These are phyloP conservation scores for Schizophyllum commune DNA, from an alignment of 1,284 basidiomycete species.

Conservation along the genomic window DNA sequence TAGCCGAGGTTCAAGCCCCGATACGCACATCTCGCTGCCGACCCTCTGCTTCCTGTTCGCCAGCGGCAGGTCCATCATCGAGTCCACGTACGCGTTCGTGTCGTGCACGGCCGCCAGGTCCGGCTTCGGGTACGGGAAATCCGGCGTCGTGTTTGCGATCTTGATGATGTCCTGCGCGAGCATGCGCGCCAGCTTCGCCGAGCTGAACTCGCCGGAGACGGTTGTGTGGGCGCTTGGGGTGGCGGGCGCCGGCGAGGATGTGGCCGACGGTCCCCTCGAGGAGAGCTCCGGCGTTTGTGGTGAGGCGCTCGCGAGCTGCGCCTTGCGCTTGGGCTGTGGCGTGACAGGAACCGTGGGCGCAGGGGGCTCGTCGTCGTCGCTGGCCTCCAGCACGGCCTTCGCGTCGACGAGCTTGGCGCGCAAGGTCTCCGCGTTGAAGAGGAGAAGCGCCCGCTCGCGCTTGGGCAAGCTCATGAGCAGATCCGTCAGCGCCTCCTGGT, in stretches of 20 bases:
- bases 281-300: constrained; percentile 68
- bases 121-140: constrained; percentile 60
- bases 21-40: constrained; percentile 66
- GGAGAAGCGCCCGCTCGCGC: constrained; percentile 81
- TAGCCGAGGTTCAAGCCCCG: constrained; percentile 2
- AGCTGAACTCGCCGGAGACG: constrained; percentile 31
- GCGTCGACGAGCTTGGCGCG: constrained; percentile 77
- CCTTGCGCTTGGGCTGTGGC: constrained; percentile 53
- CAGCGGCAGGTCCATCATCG: constrained; percentile 51
- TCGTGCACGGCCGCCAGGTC: constrained; percentile 62
- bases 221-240: constrained; percentile 26
- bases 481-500: constrained; percentile 61
- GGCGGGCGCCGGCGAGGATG: constrained; percentile 56
- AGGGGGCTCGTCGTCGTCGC: constrained; percentile 46
- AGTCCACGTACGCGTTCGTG: constrained; percentile 75
- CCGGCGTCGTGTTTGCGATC: constrained; percentile 48
- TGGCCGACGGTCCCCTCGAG: constrained; percentile 61
- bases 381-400: constrained; percentile 69
- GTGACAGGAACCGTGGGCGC: constrained; percentile 45
- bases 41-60: constrained; percentile 76
- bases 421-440: constrained; percentile 81
- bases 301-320: constrained; percentile 36
- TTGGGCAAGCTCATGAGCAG: constrained; percentile 80
- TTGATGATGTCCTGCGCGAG: constrained; percentile 66
- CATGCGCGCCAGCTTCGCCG: constrained; percentile 54